phyloP scores from a whole-genome alignment of 177 flowering plant genomes.

The Vitis hybrid region DNA sequence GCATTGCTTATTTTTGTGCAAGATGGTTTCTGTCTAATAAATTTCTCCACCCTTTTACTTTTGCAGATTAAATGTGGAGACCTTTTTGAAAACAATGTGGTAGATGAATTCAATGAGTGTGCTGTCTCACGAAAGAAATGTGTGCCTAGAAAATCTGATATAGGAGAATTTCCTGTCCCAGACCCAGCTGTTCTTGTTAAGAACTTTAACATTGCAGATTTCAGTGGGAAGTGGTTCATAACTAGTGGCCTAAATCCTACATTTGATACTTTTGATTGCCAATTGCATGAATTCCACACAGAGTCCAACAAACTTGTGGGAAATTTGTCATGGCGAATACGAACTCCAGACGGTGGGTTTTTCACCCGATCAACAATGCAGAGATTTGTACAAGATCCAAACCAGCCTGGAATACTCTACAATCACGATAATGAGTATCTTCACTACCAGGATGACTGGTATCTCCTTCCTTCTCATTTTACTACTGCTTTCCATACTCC shows the following conservation, averaged over 20 bases:
- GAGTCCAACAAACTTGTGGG: slow-evolving; percentile 77
- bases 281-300: slow-evolving; percentile 80
- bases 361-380: slow-evolving; percentile 73
- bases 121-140: slow-evolving; percentile 98
- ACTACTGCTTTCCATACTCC: background rate
- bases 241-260: slow-evolving; percentile 88
- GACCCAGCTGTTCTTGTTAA: slow-evolving; percentile 72
- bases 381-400: slow-evolving; percentile 81
- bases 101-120: slow-evolving; percentile 93
- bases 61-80: slow-evolving; percentile 94
- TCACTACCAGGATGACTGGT: slow-evolving; percentile 98
- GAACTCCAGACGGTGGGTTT: slow-evolving; percentile 83
- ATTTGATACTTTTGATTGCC: slow-evolving; percentile 90
- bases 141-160: slow-evolving; percentile 84
- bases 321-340: slow-evolving; percentile 85
- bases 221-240: slow-evolving; percentile 92
- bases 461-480: slow-evolving; percentile 11
- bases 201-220: slow-evolving; percentile 74
- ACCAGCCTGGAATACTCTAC: slow-evolving; percentile 74
- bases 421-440: slow-evolving; percentile 94
- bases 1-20: background rate
- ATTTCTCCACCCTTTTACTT: slow-evolving; percentile 10
- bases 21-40: slow-evolving; percentile 15
- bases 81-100: slow-evolving; percentile 83
- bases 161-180: slow-evolving; percentile 90